These are phyloP conservation scores for Naganishia vaughanmartiniae DNA, from an alignment of 768 basidiomycete genomes.

Conservation along the genomic window DNA sequence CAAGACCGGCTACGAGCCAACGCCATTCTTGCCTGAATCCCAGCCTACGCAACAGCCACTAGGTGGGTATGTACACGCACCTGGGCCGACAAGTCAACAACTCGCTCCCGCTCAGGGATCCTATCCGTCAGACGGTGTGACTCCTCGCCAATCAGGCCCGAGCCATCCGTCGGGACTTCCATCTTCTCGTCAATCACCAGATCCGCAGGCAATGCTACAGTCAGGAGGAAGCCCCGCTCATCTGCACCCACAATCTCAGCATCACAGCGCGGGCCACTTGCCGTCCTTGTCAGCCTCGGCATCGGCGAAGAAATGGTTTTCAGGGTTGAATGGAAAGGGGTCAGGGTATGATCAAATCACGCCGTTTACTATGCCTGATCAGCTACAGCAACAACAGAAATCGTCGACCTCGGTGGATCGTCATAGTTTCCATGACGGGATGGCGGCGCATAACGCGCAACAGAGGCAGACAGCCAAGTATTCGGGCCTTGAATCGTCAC, in stretches of 20 bases:
- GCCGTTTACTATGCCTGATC: conserved; percentile 20
- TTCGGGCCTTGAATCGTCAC: background rate
- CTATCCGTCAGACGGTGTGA: background rate
- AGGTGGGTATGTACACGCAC: background rate
- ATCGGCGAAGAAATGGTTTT: conserved; percentile 18
- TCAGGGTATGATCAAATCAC: conserved; percentile 20
- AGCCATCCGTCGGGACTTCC: background rate
- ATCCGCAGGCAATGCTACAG: conserved; percentile 2
- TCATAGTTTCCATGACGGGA: background rate
- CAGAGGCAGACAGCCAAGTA: background rate
- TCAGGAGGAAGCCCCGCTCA: background rate
- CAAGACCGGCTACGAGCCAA: conserved; percentile 21
- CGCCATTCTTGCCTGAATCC: conserved; percentile 17
- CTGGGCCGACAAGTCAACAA: background rate
- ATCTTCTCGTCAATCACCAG: conserved; percentile 13
- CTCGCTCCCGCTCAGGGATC: background rate
- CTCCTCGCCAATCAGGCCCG: background rate
- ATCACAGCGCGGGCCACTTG: background rate
- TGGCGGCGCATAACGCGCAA: background rate
- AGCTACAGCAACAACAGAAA: background rate
- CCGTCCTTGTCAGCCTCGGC: conserved; percentile 12
- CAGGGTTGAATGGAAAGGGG: conserved; percentile 9
- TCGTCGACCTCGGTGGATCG: conserved; percentile 8
- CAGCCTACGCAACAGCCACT: background rate
- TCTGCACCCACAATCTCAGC: background rate